Percentiles rank a stretch among this genome's conserved stretches.
These are phyloP conservation scores for Phylloporus sp. DNA, from an alignment of 1,284 basidiomycete genomes.

Conservation along the genomic window DNA sequence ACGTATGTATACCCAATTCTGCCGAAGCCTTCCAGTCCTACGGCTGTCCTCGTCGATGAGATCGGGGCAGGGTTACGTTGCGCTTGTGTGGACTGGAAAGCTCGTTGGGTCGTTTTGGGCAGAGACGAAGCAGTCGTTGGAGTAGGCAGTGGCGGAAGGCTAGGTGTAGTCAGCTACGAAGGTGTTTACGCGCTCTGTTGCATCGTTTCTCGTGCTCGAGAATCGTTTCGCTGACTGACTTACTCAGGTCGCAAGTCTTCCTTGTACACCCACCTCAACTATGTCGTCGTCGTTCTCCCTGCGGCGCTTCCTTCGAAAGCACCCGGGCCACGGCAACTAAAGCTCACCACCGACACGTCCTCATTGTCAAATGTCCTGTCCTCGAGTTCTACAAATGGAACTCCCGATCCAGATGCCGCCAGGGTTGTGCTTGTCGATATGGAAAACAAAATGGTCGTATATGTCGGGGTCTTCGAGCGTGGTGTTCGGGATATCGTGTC, in stretches of 20 bases:
- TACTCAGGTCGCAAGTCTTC: slow-evolving; percentile 70
- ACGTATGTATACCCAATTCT: slow-evolving; percentile 82
- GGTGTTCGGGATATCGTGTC: slow-evolving; percentile 84
- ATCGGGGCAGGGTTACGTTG: slow-evolving; percentile 87
- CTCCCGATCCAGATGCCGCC: slow-evolving; percentile 70
- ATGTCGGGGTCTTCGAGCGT: slow-evolving; percentile 78
- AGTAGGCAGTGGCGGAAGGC: slow-evolving; percentile 84
- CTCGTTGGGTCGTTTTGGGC: slow-evolving; percentile 83
- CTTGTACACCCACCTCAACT: slow-evolving; percentile 78
- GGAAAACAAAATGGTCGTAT: slow-evolving; percentile 92
- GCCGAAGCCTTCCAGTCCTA: slow-evolving; percentile 76
- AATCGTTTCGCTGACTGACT: slow-evolving; percentile 2
- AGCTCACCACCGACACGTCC: slow-evolving; percentile 44
- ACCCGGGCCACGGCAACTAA: slow-evolving; percentile 29
- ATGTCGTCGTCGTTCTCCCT: slow-evolving; percentile 90
- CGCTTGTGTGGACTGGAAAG: slow-evolving; percentile 78
- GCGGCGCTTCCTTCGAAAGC: slow-evolving; percentile 53
- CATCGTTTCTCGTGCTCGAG: not conserved
- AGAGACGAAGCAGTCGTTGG: slow-evolving; percentile 93
- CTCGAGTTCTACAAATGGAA: slow-evolving; percentile 61
- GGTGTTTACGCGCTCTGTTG: slow-evolving; percentile 53
- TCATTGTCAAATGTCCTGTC: slow-evolving; percentile 68
- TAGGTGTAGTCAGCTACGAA: slow-evolving; percentile 90
- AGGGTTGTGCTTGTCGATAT: slow-evolving; percentile 92
- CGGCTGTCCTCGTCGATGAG: slow-evolving; percentile 82